phyloP scores from a whole-genome alignment of 495 filamentous ascomycete species.

The Cercophora newfieldiana region DNA sequence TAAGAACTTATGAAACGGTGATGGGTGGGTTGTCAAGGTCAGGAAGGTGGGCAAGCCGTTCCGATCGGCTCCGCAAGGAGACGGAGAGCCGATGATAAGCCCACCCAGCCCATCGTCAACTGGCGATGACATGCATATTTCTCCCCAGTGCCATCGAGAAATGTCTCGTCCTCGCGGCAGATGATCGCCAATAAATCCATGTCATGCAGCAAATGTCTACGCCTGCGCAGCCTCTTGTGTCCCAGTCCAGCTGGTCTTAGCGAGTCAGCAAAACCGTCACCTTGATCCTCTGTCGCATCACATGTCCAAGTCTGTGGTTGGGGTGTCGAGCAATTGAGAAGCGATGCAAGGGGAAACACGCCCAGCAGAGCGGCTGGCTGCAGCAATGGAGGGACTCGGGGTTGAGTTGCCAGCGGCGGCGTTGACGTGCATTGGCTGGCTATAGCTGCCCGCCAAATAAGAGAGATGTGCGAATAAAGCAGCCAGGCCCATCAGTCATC shows the following conservation, averaged over 20 bases:
- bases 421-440: slow-evolving; percentile 4
- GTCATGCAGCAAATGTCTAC: slow-evolving; percentile 8
- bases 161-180: slow-evolving; percentile 10
- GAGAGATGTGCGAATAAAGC: neutral
- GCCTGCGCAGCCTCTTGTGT: neutral
- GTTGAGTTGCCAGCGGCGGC: neutral
- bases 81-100: neutral
- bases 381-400: neutral
- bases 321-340: neutral
- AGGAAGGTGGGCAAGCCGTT: neutral
- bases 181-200: slow-evolving; percentile 4
- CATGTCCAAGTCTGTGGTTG: slow-evolving; percentile 1
- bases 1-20: neutral
- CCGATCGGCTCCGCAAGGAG: neutral
- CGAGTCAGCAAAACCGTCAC: neutral
- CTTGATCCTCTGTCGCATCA: slow-evolving; percentile 5
- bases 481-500: neutral
- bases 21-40: neutral
- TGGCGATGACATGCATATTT: slow-evolving; percentile 15
- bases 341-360: neutral
- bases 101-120: neutral
- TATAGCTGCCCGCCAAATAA: neutral
- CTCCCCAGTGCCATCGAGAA: neutral
- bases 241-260: neutral
- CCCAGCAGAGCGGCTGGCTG: neutral